phyloP scores from a whole-genome alignment of 2,329 filamentous ascomycete genomes.

The Colletotrichum orbiculare region DNA sequence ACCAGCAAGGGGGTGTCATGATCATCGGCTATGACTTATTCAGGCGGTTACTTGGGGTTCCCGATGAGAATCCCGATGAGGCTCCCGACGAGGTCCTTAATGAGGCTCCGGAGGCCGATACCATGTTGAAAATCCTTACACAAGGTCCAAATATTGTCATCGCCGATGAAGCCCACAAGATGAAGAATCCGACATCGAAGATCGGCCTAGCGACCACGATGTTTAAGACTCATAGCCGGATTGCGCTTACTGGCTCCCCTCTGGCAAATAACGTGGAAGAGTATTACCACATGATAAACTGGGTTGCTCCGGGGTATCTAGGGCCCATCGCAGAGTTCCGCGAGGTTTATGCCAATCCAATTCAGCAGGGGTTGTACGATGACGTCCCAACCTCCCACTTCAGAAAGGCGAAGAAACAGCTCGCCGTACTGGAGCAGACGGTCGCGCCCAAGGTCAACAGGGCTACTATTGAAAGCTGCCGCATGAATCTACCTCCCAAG shows the following conservation, averaged over 20 bases:
- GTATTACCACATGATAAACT: slow-evolving; percentile 88
- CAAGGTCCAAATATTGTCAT: slow-evolving; percentile 77
- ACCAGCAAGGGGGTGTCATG: slow-evolving; percentile 74
- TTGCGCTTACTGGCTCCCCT: slow-evolving; percentile 89
- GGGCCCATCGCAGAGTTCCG: slow-evolving; percentile 76
- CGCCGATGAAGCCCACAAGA: slow-evolving; percentile 84
- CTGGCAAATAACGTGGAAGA: slow-evolving; percentile 86
- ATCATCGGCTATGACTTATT: slow-evolving; percentile 81
- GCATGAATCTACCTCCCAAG: slow-evolving; percentile 78
- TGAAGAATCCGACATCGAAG: slow-evolving; percentile 74
- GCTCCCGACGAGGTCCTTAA: too few species aligned
- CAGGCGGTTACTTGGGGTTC: slow-evolving; percentile 46
- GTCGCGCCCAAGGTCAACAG: slow-evolving; percentile 84
- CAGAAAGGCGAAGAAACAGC: slow-evolving; percentile 70
- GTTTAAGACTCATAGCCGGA: slow-evolving; percentile 76
- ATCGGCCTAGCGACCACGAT: slow-evolving; percentile 64
- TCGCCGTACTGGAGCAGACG: slow-evolving; percentile 76
- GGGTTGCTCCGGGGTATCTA: slow-evolving; percentile 84
- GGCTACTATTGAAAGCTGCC: slow-evolving; percentile 71
- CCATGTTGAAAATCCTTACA: slow-evolving; percentile 59
- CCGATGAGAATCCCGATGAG: slow-evolving; percentile 42
- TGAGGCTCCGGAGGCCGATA: slow-evolving; percentile 11
- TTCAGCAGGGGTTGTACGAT: slow-evolving; percentile 74
- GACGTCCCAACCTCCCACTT: slow-evolving; percentile 70
- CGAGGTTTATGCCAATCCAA: slow-evolving; percentile 76